Evolutionary conservation across 148 eudicot species (phyloP), one percentile per base, ranked within the genome.

Genomic region (Cornus florida): DNA sequence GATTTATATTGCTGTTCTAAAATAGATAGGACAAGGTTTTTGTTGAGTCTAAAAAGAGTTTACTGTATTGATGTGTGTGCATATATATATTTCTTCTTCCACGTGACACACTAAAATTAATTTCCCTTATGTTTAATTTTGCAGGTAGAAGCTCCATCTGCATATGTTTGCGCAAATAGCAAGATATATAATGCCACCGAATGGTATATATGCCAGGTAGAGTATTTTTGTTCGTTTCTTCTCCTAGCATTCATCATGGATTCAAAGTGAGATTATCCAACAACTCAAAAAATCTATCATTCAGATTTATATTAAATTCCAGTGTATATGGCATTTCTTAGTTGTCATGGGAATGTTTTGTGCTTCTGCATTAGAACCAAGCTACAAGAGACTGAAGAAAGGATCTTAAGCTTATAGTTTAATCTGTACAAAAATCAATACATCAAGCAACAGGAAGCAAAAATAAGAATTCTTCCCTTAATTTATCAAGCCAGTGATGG

Each of bases 201-300:
- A 80, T 95, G 98, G 98, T 95, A 95, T 81, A 90, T 93, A 38
- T 95, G 99, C 81, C 99, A 93, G 97, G 99, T 95, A 86, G 20
- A 32, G 2, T 53, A 79, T 28, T 72, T 57, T 57, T 73, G 43
- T 7, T 43, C 48, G 1, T 6, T 43, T 9, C 48, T 43, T 43
- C 23, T 41, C 22, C 38, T 39, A n/a, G 13, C 38, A 20, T 12
- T 19, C 22, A 35, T 35, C 10, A 74, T 64, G 64, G 6, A 11
- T 38, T 38, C 33, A 39, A 74, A 62, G 48, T 64, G 35, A 75
- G 10, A 6, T 10, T 14, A 38, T 64, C 39, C 32, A 64, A 19
- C 20, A 62, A 38, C 35, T 74, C 43, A 33, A 43, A 35, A 59
- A 74, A 59, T 24, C 67, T 19, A 20, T 23, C 0, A 7, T 39